Evolutionary conservation across 2,329 filamentous ascomycete species (phyloP).

Genomic region (Penicillium sp.): DNA sequence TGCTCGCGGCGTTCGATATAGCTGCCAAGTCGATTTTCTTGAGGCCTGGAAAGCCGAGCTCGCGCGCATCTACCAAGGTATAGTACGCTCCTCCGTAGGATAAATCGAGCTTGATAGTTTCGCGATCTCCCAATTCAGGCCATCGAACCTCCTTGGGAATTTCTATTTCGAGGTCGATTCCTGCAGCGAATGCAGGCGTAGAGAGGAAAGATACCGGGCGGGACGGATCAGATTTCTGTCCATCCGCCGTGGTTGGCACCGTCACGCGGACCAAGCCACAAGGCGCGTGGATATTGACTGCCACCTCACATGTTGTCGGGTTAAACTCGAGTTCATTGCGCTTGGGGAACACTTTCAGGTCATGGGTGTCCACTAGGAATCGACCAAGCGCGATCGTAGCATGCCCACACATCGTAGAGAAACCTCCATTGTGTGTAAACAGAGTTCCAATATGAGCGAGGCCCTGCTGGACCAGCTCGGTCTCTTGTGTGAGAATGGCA

Average conservation of each 20-base stretch:
- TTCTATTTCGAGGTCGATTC: slow-evolving; percentile 30
- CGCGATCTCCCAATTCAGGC: slow-evolving; percentile 37
- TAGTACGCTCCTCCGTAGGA: slow-evolving; percentile 52
- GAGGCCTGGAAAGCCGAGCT: slow-evolving; percentile 44
- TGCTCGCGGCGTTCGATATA: slow-evolving; percentile 34
- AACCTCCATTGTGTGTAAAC: slow-evolving; percentile 52
- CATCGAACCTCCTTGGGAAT: slow-evolving; percentile 37
- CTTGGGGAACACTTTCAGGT: slow-evolving; percentile 42
- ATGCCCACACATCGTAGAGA: slow-evolving; percentile 56
- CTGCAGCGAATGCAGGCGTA: slow-evolving; percentile 46
- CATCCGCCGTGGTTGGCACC: slow-evolving; percentile 40
- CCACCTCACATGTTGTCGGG: slow-evolving; percentile 21
- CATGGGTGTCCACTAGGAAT: slow-evolving; percentile 46
- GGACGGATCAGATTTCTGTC: slow-evolving; percentile 37
- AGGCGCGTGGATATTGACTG: slow-evolving; percentile 47
- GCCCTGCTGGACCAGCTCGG: slow-evolving; percentile 42
- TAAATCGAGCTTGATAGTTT: slow-evolving; percentile 36
- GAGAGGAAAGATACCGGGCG: slow-evolving; percentile 46
- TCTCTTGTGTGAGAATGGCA: slow-evolving; percentile 46
- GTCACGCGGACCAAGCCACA: slow-evolving; percentile 47
- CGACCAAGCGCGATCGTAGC: slow-evolving; percentile 54
- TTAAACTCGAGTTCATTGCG: slow-evolving; percentile 36
- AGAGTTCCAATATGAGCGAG: slow-evolving; percentile 52
- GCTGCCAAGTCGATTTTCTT: slow-evolving; percentile 30
- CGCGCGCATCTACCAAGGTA: slow-evolving; percentile 37